phyloP scores from a whole-genome alignment of 2,329 filamentous ascomycete species.

The Sclerotinia sclerotiorum region DNA sequence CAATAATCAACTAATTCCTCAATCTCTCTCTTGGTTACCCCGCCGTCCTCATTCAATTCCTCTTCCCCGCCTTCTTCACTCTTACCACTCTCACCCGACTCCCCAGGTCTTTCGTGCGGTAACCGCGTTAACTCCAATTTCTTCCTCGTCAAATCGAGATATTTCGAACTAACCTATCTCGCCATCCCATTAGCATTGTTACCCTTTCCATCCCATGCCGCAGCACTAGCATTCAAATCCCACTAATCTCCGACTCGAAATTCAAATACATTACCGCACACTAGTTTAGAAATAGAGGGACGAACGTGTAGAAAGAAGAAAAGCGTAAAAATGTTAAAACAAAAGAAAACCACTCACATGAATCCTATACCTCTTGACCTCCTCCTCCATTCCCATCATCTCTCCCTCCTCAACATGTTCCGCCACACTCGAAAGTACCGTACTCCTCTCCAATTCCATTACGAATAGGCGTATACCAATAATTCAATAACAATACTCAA shows the following conservation, averaged over 20 bases:
- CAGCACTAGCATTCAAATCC: no score
- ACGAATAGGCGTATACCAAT: not conserved
- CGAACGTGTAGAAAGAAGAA: not conserved
- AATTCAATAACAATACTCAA: no score
- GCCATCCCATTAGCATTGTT: not conserved
- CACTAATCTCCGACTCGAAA: not conserved
- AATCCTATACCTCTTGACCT: slow-evolving; percentile 54
- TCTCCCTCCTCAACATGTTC: not conserved
- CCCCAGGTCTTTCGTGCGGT: slow-evolving; percentile 51
- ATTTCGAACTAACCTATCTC: slow-evolving; percentile 61
- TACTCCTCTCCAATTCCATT: not conserved
- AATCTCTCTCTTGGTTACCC: slow-evolving; percentile 55
- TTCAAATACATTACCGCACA: not conserved
- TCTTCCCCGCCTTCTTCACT: not conserved
- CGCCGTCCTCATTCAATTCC: slow-evolving; percentile 50
- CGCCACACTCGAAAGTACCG: slow-evolving; percentile 18
- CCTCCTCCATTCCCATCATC: not conserved
- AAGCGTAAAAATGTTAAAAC: not conserved
- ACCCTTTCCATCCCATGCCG: not conserved
- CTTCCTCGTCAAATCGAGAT: slow-evolving; percentile 64
- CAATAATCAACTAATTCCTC: slow-evolving; percentile 67
- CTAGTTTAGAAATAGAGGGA: not conserved
- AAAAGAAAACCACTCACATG: slow-evolving; percentile 47
- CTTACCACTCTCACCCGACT: not conserved
- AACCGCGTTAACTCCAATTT: slow-evolving; percentile 67